phyloP scores from a whole-genome alignment of 1,284 basidiomycete species.

The Marasmius sp. region DNA sequence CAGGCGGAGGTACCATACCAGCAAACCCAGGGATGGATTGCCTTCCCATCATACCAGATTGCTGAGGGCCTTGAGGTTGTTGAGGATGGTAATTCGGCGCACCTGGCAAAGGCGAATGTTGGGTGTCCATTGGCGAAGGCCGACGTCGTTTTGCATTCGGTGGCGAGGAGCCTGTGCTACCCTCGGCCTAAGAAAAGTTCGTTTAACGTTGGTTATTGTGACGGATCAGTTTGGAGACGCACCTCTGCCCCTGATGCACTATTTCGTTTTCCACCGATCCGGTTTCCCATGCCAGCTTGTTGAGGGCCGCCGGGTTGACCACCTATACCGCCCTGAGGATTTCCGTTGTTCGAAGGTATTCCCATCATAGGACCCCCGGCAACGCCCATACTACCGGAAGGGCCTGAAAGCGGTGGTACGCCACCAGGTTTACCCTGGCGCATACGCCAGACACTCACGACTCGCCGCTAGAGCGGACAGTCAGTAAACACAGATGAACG shows the following conservation, averaged over 20 bases:
- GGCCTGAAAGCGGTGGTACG: neutral
- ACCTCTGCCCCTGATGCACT: constrained; percentile 74
- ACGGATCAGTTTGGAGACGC: constrained; percentile 14
- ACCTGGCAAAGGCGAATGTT: constrained; percentile 9
- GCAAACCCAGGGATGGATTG: neutral
- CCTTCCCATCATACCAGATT: constrained; percentile 11
- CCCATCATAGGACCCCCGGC: neutral
- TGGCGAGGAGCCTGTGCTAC: constrained; percentile 51
- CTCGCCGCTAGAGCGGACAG: constrained; percentile 11
- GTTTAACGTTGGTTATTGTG: constrained; percentile 4
- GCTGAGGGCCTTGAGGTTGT: constrained; percentile 27
- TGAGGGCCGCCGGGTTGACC: constrained; percentile 21
- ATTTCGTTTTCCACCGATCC: constrained; percentile 51
- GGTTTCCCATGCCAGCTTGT: constrained; percentile 30
- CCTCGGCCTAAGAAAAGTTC: constrained; percentile 12
- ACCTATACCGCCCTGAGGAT: constrained; percentile 8
- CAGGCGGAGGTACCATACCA: constrained; percentile 12
- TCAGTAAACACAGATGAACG: neutral
- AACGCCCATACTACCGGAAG: neutral
- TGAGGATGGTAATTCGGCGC: constrained; percentile 24
- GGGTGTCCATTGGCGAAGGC: constrained; percentile 48
- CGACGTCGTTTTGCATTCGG: constrained; percentile 62
- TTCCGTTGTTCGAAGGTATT: neutral
- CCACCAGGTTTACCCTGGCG: neutral
- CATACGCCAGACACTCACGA: constrained; percentile 6